Conservation (phyloP, 2,329 filamentous ascomycete species). For the Aureobasidium vineae region DNA sequence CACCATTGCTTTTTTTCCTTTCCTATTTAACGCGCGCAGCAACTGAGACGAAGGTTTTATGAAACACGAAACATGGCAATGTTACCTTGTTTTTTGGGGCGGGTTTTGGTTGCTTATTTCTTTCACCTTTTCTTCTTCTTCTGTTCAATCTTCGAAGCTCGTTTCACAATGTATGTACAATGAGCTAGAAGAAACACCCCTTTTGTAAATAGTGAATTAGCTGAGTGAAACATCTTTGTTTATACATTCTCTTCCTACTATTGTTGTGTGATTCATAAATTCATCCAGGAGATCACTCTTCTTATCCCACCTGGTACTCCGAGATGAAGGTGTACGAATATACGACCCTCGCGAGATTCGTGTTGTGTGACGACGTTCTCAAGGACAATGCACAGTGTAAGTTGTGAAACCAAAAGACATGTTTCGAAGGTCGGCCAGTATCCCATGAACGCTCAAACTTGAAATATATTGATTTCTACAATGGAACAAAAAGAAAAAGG, state of each 20-base stretch:
- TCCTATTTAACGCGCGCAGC: neutral
- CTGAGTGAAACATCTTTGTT: neutral
- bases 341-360: too few species aligned
- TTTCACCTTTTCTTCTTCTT: neutral
- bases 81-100: neutral
- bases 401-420: neutral
- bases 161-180: neutral
- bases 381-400: too few species aligned
- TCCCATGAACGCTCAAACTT: neutral
- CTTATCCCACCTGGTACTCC: neutral
- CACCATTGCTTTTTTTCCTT: neutral
- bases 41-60: conserved; percentile 12
- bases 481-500: conserved; percentile 3
- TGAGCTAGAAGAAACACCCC: neutral
- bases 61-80: conserved; percentile 1
- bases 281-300: neutral
- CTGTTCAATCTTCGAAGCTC: neutral
- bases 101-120: neutral
- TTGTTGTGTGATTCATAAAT: neutral
- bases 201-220: neutral
- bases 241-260: neutral
- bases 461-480: conserved; percentile 20
- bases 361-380: too few species aligned
- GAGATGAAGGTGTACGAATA: too few species aligned
- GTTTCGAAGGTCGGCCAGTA: neutral